phyloP scores from a whole-genome alignment of 306 rosid species.

The Prunus mira region DNA sequence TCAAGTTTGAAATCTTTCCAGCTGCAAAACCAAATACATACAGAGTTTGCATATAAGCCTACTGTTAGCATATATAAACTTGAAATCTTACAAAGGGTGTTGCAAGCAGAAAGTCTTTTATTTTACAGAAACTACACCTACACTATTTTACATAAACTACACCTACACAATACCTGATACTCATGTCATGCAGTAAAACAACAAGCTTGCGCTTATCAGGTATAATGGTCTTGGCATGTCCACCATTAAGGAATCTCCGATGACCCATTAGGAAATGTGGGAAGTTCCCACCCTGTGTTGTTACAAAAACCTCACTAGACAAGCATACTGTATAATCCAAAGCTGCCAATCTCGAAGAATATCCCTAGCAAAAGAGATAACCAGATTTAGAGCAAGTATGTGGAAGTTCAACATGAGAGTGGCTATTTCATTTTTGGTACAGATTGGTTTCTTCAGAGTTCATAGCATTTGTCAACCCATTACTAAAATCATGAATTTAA shows the following conservation, averaged over 20 bases:
- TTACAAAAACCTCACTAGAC: conserved; percentile 91
- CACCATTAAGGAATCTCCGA: conserved; percentile 70
- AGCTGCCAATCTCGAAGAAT: conserved; percentile 94
- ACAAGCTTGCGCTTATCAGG: conserved; percentile 96
- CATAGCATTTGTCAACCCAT: not conserved
- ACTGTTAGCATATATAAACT: not conserved
- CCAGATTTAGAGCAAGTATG: conserved; percentile 18
- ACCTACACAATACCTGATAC: conserved; percentile 46
- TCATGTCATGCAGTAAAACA: conserved; percentile 56
- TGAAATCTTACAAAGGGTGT: not conserved
- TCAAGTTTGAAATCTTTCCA: conserved; percentile 78
- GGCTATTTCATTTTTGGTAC: not conserved
- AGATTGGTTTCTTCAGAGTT: conserved; percentile 8
- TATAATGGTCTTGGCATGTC: conserved; percentile 85
- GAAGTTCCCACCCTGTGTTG: conserved; percentile 99
- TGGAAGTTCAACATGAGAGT: conserved; percentile 7
- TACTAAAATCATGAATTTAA: not conserved
- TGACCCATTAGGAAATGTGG: conserved; percentile 99
- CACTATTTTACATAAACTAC: not conserved
- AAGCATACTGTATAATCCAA: conserved; percentile 84
- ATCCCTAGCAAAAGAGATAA: conserved; percentile 52
- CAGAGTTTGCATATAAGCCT: not conserved
- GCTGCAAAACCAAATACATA: conserved; percentile 45
- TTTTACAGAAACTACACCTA: not conserved
- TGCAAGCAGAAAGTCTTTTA: conserved; percentile 1